A percentile compares a stretch with the other conserved stretches of the same genome.
Conservation (phyloP, 352 stramenopile species). For the Pythium utonaiense region DNA sequence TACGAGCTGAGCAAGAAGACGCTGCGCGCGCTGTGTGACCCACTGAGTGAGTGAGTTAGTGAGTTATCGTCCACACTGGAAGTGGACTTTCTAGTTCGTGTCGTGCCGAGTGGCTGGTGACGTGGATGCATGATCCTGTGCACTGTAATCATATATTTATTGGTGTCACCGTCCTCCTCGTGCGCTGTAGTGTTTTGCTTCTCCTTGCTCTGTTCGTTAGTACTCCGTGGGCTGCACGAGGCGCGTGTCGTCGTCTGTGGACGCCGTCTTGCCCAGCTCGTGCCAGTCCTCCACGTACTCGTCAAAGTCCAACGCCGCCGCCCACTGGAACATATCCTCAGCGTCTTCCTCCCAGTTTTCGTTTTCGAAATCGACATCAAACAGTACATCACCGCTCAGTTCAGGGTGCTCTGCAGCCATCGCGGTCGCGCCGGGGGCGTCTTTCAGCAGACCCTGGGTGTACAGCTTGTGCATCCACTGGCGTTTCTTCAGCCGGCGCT, state of each 20-base stretch:
- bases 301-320: conserved; percentile 62
- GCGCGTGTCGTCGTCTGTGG: conserved; percentile 29
- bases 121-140: background rate
- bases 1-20: conserved; percentile 79
- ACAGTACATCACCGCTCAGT: conserved; percentile 25
- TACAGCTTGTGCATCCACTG: conserved; percentile 84
- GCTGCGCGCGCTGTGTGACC: conserved; percentile 36
- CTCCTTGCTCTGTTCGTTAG: background rate
- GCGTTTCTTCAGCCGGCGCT: conserved; percentile 60
- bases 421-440: background rate
- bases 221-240: conserved; percentile 5
- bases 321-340: conserved; percentile 76
- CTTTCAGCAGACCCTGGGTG: conserved; percentile 43
- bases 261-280: conserved; percentile 49
- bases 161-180: background rate
- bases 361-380: conserved; percentile 68
- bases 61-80: background rate
- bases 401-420: conserved; percentile 8
- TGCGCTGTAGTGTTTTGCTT: background rate
- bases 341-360: conserved; percentile 64
- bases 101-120: background rate
- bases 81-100: background rate
- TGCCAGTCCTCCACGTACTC: conserved; percentile 69
- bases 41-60: background rate
- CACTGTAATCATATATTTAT: conserved; percentile 15